phyloP scores from a whole-genome alignment of 805 yeast genomes.

The Monosporozyma yasuniensis region DNA sequence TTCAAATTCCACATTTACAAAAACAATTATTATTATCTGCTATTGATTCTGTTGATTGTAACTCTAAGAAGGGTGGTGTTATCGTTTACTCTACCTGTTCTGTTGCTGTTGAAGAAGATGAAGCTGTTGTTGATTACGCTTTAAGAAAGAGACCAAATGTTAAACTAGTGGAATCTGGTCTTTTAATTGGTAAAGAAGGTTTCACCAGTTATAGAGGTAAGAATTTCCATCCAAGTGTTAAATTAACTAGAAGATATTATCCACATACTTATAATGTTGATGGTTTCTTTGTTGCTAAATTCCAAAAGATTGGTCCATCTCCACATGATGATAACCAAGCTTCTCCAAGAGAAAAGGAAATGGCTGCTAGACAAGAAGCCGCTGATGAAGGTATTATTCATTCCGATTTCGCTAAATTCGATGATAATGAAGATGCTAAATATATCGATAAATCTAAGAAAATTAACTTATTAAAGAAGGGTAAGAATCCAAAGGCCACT shows the following conservation, averaged over 20 bases:
- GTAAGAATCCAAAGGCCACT: constrained; percentile 53
- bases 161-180: constrained; percentile 82
- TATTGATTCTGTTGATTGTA: constrained; percentile 93
- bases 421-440: constrained; percentile 63
- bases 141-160: constrained; percentile 94
- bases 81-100: constrained; percentile 98
- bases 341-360: constrained; percentile 81
- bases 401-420: constrained; percentile 79
- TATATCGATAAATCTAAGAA: constrained; percentile 62
- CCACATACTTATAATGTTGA: constrained; percentile 98
- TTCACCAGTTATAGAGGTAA: constrained; percentile 91
- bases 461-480: constrained; percentile 56
- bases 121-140: constrained; percentile 97
- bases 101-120: constrained; percentile 96
- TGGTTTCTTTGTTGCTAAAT: constrained; percentile 96
- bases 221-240: constrained; percentile 67
- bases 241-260: constrained; percentile 86
- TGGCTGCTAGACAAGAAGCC: constrained; percentile 70
- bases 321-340: constrained; percentile 79
- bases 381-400: constrained; percentile 74
- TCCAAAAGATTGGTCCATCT: constrained; percentile 81
- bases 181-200: constrained; percentile 92
- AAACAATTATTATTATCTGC: constrained; percentile 90
- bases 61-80: constrained; percentile 83
- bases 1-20: constrained; percentile 93